These are phyloP conservation scores for Dendrocalamus sinicus DNA, from an alignment of 176 grass and related monocot species.

Conservation along the genomic window DNA sequence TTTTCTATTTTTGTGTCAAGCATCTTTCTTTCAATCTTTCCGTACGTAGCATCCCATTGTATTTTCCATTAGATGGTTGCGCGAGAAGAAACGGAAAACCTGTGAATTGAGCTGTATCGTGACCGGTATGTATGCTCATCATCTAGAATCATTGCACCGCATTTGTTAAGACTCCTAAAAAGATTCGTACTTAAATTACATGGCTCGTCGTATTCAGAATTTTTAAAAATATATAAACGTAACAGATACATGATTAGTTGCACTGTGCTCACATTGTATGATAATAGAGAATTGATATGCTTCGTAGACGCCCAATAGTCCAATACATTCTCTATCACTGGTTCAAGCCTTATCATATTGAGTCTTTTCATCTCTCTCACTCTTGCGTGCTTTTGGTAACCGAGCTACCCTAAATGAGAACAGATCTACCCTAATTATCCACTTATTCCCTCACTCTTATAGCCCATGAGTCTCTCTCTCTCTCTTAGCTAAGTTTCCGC, in stretches of 20 bases:
- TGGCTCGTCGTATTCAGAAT: slow-evolving; percentile 6
- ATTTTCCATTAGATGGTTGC: background rate
- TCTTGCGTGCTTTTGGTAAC: no score
- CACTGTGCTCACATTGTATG: background rate
- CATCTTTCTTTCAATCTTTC: background rate
- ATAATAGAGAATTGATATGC: no score
- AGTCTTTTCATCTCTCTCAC: no score
- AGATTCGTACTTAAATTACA: background rate
- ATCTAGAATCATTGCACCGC: background rate
- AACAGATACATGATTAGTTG: background rate
- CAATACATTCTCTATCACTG: no score
- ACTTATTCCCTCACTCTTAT: no score
- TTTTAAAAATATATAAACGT: background rate
- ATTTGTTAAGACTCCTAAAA: background rate
- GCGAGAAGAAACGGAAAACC: background rate
- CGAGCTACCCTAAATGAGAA: no score
- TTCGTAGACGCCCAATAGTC: no score
- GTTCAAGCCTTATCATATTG: no score
- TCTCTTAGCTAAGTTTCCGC: rapidly evolving
- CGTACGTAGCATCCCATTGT: background rate
- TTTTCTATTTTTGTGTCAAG: background rate
- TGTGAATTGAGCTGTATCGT: background rate
- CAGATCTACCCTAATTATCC: no score
- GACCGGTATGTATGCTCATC: background rate
- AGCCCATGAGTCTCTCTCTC: no score